A percentile compares a stretch with the other conserved stretches of the same genome.
Evolutionary conservation across 345 rosid species (phyloP).

Genomic region (Corymbia maculata): DNA sequence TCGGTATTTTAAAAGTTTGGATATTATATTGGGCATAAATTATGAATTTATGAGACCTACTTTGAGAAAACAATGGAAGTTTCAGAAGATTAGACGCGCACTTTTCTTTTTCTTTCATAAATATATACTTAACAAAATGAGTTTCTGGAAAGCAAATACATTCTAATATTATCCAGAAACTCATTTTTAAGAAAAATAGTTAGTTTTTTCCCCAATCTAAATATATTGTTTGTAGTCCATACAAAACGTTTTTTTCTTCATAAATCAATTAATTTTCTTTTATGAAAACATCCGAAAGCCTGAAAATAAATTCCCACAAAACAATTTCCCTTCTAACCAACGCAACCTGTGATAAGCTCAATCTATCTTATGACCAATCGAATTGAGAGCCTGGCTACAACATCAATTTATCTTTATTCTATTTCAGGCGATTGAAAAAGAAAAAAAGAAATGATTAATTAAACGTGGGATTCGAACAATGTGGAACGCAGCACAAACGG

Average conservation of each 20-base stretch:
- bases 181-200: no score
- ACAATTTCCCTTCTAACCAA: not conserved
- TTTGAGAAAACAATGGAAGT: not conserved
- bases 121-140: not conserved
- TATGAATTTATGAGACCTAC: not conserved
- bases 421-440: not conserved
- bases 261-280: fast-evolving
- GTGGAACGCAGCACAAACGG: not conserved
- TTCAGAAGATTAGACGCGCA: not conserved
- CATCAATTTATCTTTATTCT: not conserved
- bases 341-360: not conserved
- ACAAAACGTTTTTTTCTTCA: not conserved
- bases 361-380: fast-evolving
- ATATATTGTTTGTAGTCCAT: not conserved
- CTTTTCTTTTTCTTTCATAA: not conserved
- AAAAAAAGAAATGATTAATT: not conserved
- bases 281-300: not conserved
- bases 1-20: not conserved
- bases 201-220: not conserved
- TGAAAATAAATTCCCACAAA: not conserved
- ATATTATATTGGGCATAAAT: not conserved
- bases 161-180: no score
- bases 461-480: not conserved
- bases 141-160: no score
- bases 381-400: fast-evolving